phyloP scores from a whole-genome alignment of 2,329 filamentous ascomycete species.

The Aspergillus tubingensis region DNA sequence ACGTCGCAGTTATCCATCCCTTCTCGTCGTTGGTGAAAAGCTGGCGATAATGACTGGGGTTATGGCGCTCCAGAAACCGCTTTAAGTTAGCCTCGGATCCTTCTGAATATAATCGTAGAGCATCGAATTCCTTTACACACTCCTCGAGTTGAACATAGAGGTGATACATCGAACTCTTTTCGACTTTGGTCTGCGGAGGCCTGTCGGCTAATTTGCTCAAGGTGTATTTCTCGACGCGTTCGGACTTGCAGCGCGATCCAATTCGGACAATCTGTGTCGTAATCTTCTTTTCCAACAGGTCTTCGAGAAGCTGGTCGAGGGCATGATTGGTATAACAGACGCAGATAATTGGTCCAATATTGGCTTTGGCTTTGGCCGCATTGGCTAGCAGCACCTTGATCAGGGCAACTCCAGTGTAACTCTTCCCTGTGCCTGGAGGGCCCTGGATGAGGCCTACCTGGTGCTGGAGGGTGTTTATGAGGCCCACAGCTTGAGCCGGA shows the following conservation, averaged over 20 bases:
- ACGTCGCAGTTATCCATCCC: conserved; percentile 19
- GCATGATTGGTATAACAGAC: conserved; percentile 58
- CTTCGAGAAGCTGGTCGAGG: conserved; percentile 61
- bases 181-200: conserved; percentile 39
- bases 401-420: conserved; percentile 30
- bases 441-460: conserved; percentile 30
- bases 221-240: conserved; percentile 53
- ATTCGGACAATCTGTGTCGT: conserved; percentile 59
- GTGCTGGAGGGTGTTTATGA: conserved; percentile 21
- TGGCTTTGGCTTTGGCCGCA: conserved; percentile 20
- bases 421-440: conserved; percentile 33
- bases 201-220: conserved; percentile 42
- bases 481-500: conserved; percentile 23
- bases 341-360: conserved; percentile 50
- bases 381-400: conserved; percentile 29
- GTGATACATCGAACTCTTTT: conserved; percentile 23
- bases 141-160: conserved; percentile 14
- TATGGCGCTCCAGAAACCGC: conserved; percentile 17
- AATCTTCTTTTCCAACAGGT: conserved; percentile 49
- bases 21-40: conserved; percentile 18
- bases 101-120: conserved; percentile 10
- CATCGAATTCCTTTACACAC: conserved; percentile 5
- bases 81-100: conserved; percentile 16
- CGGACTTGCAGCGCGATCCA: conserved; percentile 60
- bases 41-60: conserved; percentile 6